Conservation (phyloP, 805 yeast species). For the Ogataea pini region DNA sequence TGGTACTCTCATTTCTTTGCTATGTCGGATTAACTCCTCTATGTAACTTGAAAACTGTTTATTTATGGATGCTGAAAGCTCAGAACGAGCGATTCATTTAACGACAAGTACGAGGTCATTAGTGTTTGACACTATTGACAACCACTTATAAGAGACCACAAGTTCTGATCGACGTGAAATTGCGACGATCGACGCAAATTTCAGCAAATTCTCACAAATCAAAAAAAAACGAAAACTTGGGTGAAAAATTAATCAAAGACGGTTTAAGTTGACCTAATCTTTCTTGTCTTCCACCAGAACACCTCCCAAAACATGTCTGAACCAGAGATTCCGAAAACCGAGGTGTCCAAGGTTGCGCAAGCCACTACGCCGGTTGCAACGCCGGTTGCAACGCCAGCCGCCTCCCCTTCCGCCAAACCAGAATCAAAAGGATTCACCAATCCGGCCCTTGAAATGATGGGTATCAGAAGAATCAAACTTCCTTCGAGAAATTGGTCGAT, state of each 20-base stretch:
- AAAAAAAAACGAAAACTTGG: background rate
- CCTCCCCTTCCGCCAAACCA: slow-evolving; percentile 11
- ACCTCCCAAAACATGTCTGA: slow-evolving; percentile 4
- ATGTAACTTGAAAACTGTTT: no score
- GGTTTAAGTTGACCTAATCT: no score
- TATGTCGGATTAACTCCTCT: no score
- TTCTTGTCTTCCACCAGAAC: background rate
- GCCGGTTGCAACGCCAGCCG: background rate
- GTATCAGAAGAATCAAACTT: slow-evolving; percentile 70
- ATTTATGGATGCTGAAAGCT: background rate
- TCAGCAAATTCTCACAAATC: background rate
- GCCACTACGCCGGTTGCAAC: background rate
- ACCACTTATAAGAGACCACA: no score
- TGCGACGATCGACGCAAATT: slow-evolving; percentile 3
- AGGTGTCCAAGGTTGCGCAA: background rate
- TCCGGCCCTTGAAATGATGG: slow-evolving; percentile 85
- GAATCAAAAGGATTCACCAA: slow-evolving; percentile 49
- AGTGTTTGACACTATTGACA: no score
- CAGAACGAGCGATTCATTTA: no score
- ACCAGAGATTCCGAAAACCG: background rate
- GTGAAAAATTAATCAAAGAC: background rate
- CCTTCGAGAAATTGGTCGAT: slow-evolving; percentile 95
- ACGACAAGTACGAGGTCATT: no score
- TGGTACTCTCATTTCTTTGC: background rate
- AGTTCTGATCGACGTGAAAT: no score